phyloP scores from a whole-genome alignment of 148 eudicot species.

The Camellia japonica region DNA sequence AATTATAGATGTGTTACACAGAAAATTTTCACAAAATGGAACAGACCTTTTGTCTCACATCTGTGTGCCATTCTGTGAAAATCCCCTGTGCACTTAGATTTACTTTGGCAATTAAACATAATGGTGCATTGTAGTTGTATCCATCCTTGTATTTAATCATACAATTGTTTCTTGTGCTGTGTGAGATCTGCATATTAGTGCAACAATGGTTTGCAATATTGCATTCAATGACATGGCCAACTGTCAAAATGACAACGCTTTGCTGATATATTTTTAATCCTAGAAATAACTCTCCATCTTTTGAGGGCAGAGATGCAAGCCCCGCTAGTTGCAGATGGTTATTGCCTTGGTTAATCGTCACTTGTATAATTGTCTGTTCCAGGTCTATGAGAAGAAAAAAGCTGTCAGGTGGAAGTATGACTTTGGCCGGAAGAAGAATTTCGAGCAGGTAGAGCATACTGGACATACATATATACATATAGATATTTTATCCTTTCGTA shows the following conservation, averaged over 20 bases:
- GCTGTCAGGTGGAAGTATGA: slow-evolving; percentile 77
- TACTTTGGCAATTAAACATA: too few species aligned
- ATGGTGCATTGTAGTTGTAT: neutral
- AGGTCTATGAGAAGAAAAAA: slow-evolving; percentile 85
- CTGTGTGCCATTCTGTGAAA: too few species aligned
- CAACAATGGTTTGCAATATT: neutral
- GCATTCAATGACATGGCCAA: neutral
- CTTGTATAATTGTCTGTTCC: slow-evolving; percentile 23
- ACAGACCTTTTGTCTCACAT: too few species aligned
- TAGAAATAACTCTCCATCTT: slow-evolving; percentile 2
- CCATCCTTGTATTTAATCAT: neutral
- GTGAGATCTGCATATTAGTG: slow-evolving; percentile 3
- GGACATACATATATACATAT: neutral
- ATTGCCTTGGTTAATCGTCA: neutral
- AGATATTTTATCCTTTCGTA: too few species aligned
- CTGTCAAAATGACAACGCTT: neutral
- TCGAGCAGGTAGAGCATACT: slow-evolving; percentile 62
- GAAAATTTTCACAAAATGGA: too few species aligned
- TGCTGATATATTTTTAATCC: neutral
- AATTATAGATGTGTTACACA: neutral
- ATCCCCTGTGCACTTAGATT: too few species aligned
- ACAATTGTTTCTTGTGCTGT: slow-evolving; percentile 3
- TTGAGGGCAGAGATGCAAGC: neutral
- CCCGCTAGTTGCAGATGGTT: neutral
- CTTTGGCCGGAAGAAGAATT: slow-evolving; percentile 67